Evolutionary conservation across 306 rosid species (phyloP).

Genomic region (Casuarina equisetifolia): DNA sequence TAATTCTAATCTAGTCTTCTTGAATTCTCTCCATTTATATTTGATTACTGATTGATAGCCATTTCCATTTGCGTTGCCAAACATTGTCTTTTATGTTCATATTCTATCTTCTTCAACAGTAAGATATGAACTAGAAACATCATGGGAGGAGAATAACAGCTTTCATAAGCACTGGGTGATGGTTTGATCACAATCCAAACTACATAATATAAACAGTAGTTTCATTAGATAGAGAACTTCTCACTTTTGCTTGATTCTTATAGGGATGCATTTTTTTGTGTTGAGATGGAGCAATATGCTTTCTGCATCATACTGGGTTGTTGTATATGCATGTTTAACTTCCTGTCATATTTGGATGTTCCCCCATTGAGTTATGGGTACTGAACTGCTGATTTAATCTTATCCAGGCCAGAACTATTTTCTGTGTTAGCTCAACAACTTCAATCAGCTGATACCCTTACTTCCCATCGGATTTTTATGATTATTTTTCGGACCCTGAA

Average conservation of each 20-base stretch:
- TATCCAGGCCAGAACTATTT: slow-evolving; percentile 90
- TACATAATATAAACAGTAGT: not conserved
- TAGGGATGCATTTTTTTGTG: not conserved
- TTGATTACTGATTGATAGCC: not conserved
- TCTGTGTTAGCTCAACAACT: slow-evolving; percentile 78
- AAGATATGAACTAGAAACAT: not conserved
- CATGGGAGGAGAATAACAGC: not conserved
- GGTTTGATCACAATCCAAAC: not conserved
- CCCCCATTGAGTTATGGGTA: slow-evolving; percentile 27
- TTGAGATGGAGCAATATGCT: slow-evolving; percentile 4
- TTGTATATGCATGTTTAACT: slow-evolving; percentile 6
- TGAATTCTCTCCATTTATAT: not conserved
- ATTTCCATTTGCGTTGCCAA: not conserved
- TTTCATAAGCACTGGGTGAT: not conserved
- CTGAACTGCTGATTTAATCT: slow-evolving; percentile 43
- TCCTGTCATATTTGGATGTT: slow-evolving; percentile 17
- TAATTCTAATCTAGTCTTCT: not conserved
- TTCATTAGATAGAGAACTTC: not conserved
- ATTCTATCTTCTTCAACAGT: not conserved
- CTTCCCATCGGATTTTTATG: slow-evolving; percentile 82
- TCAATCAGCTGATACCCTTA: slow-evolving; percentile 77
- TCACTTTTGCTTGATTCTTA: not conserved
- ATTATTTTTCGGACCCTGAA: slow-evolving; percentile 78
- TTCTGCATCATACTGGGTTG: slow-evolving; percentile 13
- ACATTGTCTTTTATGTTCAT: slow-evolving; percentile 7